These are phyloP conservation scores for Escovopsis sp. DNA, from an alignment of 2,329 filamentous ascomycete species.

Conservation along the genomic window DNA sequence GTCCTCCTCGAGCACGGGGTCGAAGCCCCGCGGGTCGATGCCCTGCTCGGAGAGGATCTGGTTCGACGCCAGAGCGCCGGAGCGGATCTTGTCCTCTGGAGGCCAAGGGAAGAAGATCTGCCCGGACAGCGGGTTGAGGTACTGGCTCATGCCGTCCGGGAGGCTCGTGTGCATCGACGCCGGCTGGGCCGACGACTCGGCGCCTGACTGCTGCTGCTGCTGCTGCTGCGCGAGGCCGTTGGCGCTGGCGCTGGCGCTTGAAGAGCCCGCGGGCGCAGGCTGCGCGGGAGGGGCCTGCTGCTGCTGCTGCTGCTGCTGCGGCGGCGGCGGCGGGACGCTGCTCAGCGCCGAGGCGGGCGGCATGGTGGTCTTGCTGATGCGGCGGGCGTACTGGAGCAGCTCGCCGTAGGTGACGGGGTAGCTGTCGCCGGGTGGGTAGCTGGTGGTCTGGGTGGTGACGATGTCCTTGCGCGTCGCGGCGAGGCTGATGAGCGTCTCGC, in stretches of 20 bases:
- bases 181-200: no score
- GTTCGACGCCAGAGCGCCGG: slow-evolving; percentile 50
- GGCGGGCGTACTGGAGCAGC: slow-evolving; percentile 61
- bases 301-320: slow-evolving; percentile 13
- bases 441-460: slow-evolving; percentile 44
- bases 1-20: slow-evolving; percentile 40
- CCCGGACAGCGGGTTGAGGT: slow-evolving; percentile 40
- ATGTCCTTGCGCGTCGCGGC: slow-evolving; percentile 62
- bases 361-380: slow-evolving; percentile 66
- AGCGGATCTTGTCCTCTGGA: slow-evolving; percentile 50
- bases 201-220: slow-evolving; percentile 8
- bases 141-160: slow-evolving; percentile 32
- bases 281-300: slow-evolving; percentile 18
- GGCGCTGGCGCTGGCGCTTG: slow-evolving; percentile 18
- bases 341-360: slow-evolving; percentile 44
- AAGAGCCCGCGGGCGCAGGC: slow-evolving; percentile 17
- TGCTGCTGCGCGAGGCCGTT: slow-evolving; percentile 22
- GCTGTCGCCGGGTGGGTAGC: slow-evolving; percentile 34
- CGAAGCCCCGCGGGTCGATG: slow-evolving; percentile 44
- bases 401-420: slow-evolving; percentile 53
- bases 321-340: slow-evolving; percentile 17
- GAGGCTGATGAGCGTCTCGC: slow-evolving; percentile 52
- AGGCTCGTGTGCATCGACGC: slow-evolving; percentile 25
- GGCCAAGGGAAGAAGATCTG: slow-evolving; percentile 67
- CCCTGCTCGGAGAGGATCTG: slow-evolving; percentile 48